Base-by-base conservation (phyloP, 176 grass and related monocot genomes). In the Avena insularis region DNA sequence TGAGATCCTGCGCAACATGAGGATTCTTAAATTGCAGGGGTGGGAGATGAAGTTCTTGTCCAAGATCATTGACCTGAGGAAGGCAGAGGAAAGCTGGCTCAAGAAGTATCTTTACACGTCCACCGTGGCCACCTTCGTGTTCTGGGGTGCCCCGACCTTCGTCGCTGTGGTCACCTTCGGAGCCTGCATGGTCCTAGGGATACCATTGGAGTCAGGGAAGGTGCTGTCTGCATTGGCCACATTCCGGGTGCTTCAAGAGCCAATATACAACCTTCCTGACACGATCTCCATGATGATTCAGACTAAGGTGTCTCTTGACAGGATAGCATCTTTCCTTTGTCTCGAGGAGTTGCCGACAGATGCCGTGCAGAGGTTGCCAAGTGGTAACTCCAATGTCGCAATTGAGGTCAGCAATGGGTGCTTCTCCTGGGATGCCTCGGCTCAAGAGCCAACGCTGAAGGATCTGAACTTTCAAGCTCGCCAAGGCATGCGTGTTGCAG, bases 41-140 rank as follows among this genome's bases (percentile, higher is more conserved):
- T 97, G 90, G 94, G 94, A 97, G 54, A 97, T 97, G 94, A 94
- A 91, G 40, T 97, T 97, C 79, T 71, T 97, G 15, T 93, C 87
- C 82, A 97, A 87, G 83, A 97, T 94, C 50, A 62, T 78, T 4
- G 83, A 90, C 23, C 58, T 97, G 57, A 92, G 94, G 82, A 88
- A 92, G 75, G 85, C 56, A 1, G 94, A 97, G 86, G 27, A 31
- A 66, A 33, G 27, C 63, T 66, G 63, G 12, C 63, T 66, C 63
- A 66, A 66, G 68, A 97, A 92, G 67, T 83, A 87, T 29, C 67
- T 90, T 10, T 97, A 97, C 70, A 80, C 83, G 0, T 70, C 63
- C 9, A 68, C 83, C 7, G 62, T 88, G 33, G 71, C 81, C 12
- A 90, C 75, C 12, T 84, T 90, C 29, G 55, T 92, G 54, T 90